phyloP scores from a whole-genome alignment of 2,329 filamentous ascomycete genomes.

The Fusarium hostae region DNA sequence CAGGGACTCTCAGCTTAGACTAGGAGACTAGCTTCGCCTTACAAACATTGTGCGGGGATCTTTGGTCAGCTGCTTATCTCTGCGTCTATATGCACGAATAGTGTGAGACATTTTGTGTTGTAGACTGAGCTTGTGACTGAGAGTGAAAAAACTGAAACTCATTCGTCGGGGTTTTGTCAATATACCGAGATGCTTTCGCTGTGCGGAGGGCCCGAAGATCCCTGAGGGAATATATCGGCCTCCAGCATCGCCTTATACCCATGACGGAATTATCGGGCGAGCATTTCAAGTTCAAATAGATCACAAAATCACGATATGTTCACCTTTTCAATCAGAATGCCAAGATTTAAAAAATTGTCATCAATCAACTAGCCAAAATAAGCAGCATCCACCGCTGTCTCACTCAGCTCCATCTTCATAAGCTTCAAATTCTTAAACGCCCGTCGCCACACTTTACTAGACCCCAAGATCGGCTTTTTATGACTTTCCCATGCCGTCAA shows the following conservation, averaged over 20 bases:
- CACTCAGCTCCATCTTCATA: neutral
- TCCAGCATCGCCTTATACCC: neutral
- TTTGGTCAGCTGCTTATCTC: slow-evolving; percentile 26
- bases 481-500: slow-evolving; percentile 16
- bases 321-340: neutral
- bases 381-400: neutral
- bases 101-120: neutral
- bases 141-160: neutral
- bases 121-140: slow-evolving; percentile 1
- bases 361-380: neutral
- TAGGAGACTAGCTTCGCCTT: slow-evolving; percentile 18
- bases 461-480: slow-evolving; percentile 5
- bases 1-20: neutral
- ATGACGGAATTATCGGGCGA: slow-evolving; percentile 1
- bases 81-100: neutral
- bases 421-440: slow-evolving; percentile 5
- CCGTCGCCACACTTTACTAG: neutral
- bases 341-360: neutral
- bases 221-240: neutral
- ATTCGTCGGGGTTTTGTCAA: slow-evolving; percentile 6
- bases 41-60: slow-evolving; percentile 13
- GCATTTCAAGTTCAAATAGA: neutral
- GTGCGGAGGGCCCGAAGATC: slow-evolving; percentile 5
- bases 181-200: neutral
- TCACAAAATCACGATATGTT: neutral